Conservation (phyloP, 2,329 filamentous ascomycete species). For the Knufia petricola region DNA sequence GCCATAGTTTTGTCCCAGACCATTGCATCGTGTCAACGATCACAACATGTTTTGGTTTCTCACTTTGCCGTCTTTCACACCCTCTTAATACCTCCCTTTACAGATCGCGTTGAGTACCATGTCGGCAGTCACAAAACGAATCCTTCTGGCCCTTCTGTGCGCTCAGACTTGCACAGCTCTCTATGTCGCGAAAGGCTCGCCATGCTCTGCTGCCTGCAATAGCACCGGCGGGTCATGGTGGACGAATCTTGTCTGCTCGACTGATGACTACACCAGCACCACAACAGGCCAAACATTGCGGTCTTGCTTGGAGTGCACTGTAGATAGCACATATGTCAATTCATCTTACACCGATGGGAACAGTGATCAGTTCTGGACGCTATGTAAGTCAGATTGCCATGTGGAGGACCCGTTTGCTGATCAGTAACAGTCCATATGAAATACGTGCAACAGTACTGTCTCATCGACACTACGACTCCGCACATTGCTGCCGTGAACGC, state of each 20-base stretch:
- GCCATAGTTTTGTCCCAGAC: too few relatives aligned
- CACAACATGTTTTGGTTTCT: too few relatives aligned
- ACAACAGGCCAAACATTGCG: background rate
- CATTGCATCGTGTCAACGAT: too few relatives aligned
- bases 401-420: background rate
- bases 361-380: slow-evolving; percentile 1
- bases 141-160: too few relatives aligned
- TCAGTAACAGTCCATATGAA: slow-evolving; percentile 3
- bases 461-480: background rate
- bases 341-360: background rate
- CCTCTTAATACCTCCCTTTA: too few relatives aligned
- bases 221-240: background rate
- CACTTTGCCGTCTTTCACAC: too few relatives aligned
- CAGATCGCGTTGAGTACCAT: too few relatives aligned
- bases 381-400: background rate
- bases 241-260: background rate
- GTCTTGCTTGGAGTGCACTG: background rate
- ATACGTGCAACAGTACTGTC: slow-evolving; percentile 9
- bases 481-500: background rate
- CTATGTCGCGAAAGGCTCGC: too few relatives aligned
- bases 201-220: too few relatives aligned
- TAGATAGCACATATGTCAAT: slow-evolving; percentile 1
- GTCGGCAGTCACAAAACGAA: too few relatives aligned
- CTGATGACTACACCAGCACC: background rate
- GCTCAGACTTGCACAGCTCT: too few relatives aligned